phyloP scores from a whole-genome alignment of 139 green algal genomes.

The Nannochloris sp. region DNA sequence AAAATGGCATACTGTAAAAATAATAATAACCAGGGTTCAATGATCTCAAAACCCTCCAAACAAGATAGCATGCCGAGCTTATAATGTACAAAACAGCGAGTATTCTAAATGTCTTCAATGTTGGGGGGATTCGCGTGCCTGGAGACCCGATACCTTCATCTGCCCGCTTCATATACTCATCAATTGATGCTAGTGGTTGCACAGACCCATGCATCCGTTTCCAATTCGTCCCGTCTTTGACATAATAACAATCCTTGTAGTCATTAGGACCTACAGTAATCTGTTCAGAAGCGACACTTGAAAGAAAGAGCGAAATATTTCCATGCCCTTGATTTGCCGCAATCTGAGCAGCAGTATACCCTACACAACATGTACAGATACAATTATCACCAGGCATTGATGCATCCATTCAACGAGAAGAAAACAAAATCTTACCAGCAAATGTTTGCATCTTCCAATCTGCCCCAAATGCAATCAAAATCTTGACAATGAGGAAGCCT shows the following conservation, averaged over 20 bases:
- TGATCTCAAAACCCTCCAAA: conserved; percentile 17
- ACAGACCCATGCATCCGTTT: not conserved
- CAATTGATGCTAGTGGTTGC: not conserved
- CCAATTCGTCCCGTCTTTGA: no score
- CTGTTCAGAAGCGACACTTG: not conserved
- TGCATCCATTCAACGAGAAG: no score
- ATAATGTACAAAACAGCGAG: conserved; percentile 5
- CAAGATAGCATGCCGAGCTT: not conserved
- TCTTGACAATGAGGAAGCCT: not conserved
- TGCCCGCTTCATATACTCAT: not conserved
- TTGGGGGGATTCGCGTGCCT: conserved; percentile 1
- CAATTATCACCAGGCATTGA: no score
- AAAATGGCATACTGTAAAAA: conserved; percentile 14
- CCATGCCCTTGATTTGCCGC: no score
- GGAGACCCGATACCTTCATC: no score
- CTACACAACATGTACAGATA: no score
- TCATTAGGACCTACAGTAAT: conserved; percentile 4
- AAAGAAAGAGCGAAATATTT: no score
- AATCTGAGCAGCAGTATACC: no score
- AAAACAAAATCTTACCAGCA: no score
- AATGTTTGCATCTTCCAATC: not conserved
- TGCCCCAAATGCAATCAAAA: not conserved
- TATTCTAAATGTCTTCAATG: not conserved
- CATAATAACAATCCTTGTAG: not conserved
- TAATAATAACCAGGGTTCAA: conserved; percentile 9